Conservation (phyloP, 176 grass and related monocot genomes). For the Hordeum marinum region DNA sequence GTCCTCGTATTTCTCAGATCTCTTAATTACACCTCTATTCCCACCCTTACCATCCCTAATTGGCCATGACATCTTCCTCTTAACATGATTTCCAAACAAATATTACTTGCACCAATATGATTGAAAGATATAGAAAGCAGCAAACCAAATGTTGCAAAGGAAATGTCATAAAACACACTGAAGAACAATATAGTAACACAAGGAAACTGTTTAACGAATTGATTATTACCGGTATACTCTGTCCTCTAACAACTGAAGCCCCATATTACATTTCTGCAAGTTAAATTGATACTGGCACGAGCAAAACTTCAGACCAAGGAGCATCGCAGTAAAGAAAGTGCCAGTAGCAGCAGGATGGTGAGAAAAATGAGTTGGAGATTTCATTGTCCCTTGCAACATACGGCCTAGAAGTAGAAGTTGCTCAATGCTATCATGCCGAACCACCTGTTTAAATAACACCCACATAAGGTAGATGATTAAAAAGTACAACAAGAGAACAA, state of each 20-base stretch:
- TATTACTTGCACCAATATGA: conserved; percentile 14
- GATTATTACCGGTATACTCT: conserved; percentile 83
- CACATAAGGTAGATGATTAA: neutral
- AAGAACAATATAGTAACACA: conserved; percentile 8
- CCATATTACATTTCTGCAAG: conserved; percentile 74
- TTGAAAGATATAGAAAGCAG: neutral
- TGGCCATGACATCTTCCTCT: neutral
- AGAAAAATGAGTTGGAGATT: conserved; percentile 88
- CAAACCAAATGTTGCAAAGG: neutral
- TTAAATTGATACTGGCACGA: conserved; percentile 86
- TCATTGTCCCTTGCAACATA: conserved; percentile 98
- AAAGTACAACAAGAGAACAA: neutral
- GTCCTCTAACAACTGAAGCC: conserved; percentile 93
- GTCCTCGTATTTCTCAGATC: neutral
- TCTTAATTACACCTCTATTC: neutral
- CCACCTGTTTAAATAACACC: conserved; percentile 58
- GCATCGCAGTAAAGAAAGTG: conserved; percentile 94
- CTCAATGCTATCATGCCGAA: conserved; percentile 93
- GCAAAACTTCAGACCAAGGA: conserved; percentile 93
- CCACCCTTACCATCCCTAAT: neutral
- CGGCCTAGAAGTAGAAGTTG: conserved; percentile 93
- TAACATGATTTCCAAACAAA: neutral
- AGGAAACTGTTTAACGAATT: conserved; percentile 13
- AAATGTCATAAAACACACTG: conserved; percentile 11
- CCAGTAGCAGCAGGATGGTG: conserved; percentile 86